phyloP scores from a whole-genome alignment of 2,329 filamentous ascomycete genomes.

The Scedosporium apiospermum region DNA sequence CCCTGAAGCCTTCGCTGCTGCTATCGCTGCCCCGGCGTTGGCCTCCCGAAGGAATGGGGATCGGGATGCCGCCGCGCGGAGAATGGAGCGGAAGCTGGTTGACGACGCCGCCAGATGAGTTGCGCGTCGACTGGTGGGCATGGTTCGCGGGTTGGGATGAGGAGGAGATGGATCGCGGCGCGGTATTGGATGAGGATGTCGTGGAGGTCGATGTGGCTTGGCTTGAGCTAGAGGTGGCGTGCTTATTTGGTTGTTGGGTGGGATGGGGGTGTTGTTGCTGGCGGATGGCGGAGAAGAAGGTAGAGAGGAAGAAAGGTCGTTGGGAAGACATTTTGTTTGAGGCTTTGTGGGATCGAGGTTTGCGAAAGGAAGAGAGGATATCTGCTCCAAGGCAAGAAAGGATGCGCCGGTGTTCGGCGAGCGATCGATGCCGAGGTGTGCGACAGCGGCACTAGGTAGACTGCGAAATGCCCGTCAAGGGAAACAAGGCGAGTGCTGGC shows the following conservation, averaged over 20 bases:
- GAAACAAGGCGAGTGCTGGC: background rate
- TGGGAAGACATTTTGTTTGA: conserved; percentile 36
- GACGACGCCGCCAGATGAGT: conserved; percentile 12
- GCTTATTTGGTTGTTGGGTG: conserved; percentile 25
- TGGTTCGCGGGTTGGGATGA: conserved; percentile 3
- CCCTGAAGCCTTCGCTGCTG: conserved; percentile 65
- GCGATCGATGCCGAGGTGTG: background rate
- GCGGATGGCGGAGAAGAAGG: conserved; percentile 46
- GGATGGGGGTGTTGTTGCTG: conserved; percentile 30
- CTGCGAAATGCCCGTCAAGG: background rate
- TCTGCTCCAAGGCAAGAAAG: background rate
- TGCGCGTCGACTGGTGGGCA: conserved; percentile 7
- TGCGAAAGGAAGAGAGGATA: background rate
- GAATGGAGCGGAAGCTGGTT: conserved; percentile 20
- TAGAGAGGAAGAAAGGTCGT: conserved; percentile 46
- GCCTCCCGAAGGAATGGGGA: conserved; percentile 17
- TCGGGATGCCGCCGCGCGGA: conserved; percentile 25
- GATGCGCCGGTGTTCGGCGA: no score
- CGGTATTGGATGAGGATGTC: conserved; percentile 13
- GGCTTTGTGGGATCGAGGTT: background rate
- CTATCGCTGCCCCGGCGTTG: conserved; percentile 63
- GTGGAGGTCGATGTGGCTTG: conserved; percentile 11
- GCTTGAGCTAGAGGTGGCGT: conserved; percentile 15
- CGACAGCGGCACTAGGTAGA: background rate
- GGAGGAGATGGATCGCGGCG: conserved; percentile 10